Evolutionary conservation across 2,329 filamentous ascomycete genomes (phyloP).

Genomic region (Aspergillus eucalypticola): DNA sequence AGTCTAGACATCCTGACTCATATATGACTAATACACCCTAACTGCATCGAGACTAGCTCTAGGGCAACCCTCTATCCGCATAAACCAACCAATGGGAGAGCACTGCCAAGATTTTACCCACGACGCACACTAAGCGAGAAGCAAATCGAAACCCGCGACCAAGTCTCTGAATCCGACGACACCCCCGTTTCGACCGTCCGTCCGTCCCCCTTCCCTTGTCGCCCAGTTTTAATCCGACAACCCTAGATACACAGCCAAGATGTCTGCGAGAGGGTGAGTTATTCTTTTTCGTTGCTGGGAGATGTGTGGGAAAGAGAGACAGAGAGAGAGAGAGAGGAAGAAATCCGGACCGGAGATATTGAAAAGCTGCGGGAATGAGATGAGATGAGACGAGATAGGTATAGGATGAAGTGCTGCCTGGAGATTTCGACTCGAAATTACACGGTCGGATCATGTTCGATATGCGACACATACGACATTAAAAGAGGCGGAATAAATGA

Average conservation of each 20-base stretch:
- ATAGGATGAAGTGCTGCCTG: neutral
- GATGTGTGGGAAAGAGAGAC: constrained; percentile 16
- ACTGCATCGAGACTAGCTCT: constrained; percentile 32
- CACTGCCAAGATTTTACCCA: constrained; percentile 46
- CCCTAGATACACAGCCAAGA: constrained; percentile 47
- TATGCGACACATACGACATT: too few relatives aligned
- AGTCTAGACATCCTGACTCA: neutral
- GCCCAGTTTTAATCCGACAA: constrained; percentile 40
- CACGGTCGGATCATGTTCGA: too few relatives aligned
- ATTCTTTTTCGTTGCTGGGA: constrained; percentile 17
- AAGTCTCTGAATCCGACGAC: constrained; percentile 19
- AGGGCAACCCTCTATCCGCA: constrained; percentile 33
- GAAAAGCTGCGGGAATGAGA: neutral
- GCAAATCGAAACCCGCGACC: constrained; percentile 31
- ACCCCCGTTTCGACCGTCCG: constrained; percentile 25
- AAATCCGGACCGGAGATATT: neutral
- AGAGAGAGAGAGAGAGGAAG: neutral
- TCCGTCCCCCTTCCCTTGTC: constrained; percentile 28
- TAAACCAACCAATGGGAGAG: constrained; percentile 26
- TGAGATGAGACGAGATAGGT: neutral
- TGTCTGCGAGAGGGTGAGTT: constrained; percentile 55
- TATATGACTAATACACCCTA: neutral
- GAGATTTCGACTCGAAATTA: too few relatives aligned
- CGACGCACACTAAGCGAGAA: constrained; percentile 49
- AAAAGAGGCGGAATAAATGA: too few relatives aligned